phyloP scores from a whole-genome alignment of 164 flowering plant genomes.

The Vitis rupestris region DNA sequence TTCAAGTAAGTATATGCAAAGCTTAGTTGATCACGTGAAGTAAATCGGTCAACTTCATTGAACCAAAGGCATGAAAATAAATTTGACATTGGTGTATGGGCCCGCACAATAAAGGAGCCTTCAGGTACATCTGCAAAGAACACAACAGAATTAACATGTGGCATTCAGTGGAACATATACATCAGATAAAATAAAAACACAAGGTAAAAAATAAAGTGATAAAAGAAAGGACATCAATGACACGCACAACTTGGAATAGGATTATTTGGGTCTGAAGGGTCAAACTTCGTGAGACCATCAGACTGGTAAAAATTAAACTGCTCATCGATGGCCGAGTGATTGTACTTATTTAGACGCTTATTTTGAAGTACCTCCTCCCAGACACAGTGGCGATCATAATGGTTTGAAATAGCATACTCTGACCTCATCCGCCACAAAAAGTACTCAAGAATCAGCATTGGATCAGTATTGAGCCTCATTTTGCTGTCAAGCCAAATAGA shows the following conservation, averaged over 20 bases:
- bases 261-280: conserved; percentile 61
- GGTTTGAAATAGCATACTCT: conserved; percentile 97
- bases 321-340: conserved; percentile 87
- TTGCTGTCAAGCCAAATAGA: conserved; percentile 99
- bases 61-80: conserved; percentile 98
- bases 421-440: conserved; percentile 77
- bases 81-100: conserved; percentile 95
- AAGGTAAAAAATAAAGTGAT: not conserved
- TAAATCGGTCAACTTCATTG: conserved; percentile 93
- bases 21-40: conserved; percentile 95
- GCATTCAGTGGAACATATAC: not conserved
- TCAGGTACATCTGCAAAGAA: conserved; percentile 84
- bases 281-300: conserved; percentile 90
- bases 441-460: conserved; percentile 77
- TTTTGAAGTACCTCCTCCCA: conserved; percentile 99
- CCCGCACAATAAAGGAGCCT: conserved; percentile 91
- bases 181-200: not conserved
- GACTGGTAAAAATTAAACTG: conserved; percentile 85
- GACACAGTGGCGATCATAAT: conserved; percentile 96
- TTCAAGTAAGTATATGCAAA: conserved; percentile 92
- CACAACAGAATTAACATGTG: not conserved
- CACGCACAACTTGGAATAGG: conserved; percentile 91
- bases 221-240: conserved; percentile 13
- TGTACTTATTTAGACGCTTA: conserved; percentile 90
- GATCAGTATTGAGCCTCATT: conserved; percentile 86